These are phyloP conservation scores for Lactarius sp. DNA, from an alignment of 768 basidiomycete species.

Conservation along the genomic window DNA sequence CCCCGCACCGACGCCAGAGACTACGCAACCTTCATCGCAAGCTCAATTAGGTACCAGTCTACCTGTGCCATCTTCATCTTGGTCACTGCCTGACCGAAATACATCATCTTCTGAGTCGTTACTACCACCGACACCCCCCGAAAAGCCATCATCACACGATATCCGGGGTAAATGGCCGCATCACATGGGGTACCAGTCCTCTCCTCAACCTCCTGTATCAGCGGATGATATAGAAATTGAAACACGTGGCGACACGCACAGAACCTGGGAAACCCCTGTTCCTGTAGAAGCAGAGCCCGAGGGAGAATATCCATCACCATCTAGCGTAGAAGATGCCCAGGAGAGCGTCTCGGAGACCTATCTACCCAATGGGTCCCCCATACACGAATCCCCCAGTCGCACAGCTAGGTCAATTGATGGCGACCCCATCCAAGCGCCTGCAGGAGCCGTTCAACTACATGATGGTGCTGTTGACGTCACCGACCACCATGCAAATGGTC, in stretches of 20 bases:
- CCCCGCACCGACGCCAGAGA: neutral
- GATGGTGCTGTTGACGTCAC: neutral
- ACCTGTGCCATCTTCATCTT: neutral
- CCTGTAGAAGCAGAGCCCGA: slow-evolving; percentile 3
- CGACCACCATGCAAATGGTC: neutral
- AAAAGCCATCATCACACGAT: slow-evolving; percentile 2
- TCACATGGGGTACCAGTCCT: neutral
- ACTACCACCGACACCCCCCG: slow-evolving; percentile 7
- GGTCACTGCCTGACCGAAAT: neutral
- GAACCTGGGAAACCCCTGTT: slow-evolving; percentile 1
- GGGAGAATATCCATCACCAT: neutral
- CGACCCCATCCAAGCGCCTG: neutral
- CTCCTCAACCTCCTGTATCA: neutral
- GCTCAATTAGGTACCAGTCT: neutral
- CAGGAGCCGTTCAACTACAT: neutral
- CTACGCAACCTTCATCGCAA: neutral
- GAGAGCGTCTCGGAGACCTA: neutral
- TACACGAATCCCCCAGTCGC: neutral
- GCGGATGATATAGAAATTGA: slow-evolving; percentile 12
- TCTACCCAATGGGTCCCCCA: neutral
- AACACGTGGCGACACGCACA: slow-evolving; percentile 10
- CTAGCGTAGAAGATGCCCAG: neutral
- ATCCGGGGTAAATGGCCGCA: neutral
- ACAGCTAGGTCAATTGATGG: neutral
- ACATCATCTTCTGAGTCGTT: slow-evolving; percentile 1